Conservation (phyloP, 1,284 basidiomycete genomes). For the Violaceomyces palustris region DNA sequence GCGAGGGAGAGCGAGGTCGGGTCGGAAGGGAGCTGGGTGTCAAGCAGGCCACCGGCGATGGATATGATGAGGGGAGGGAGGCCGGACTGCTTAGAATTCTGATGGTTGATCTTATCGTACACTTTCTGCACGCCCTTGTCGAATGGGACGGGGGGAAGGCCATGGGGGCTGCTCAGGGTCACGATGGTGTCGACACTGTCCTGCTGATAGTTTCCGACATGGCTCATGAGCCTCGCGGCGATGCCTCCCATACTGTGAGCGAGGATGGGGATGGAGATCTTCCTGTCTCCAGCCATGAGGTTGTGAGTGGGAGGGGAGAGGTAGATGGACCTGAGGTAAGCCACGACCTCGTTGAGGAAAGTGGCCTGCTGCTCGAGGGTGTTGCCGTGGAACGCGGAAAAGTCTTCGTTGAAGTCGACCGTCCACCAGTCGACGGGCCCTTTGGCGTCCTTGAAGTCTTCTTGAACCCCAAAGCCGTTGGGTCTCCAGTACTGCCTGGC, state of each 20-base stretch:
- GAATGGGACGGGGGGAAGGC: conserved; percentile 79
- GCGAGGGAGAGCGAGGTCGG: conserved; percentile 66
- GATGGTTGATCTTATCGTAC: conserved; percentile 58
- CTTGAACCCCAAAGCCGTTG: conserved; percentile 54
- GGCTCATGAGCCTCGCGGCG: conserved; percentile 66
- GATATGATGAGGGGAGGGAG: conserved; percentile 69
- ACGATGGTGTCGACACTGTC: conserved; percentile 69
- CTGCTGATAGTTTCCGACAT: conserved; percentile 58
- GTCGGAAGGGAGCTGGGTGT: conserved; percentile 88
- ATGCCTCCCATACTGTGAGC: conserved; percentile 99
- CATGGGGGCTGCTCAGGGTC: conserved; percentile 91
- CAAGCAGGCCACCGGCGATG: conserved; percentile 85
- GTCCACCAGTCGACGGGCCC: conserved; percentile 40
- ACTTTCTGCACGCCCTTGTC: conserved; percentile 72
- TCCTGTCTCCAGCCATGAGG: conserved; percentile 18
- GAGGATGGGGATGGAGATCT: conserved; percentile 64
- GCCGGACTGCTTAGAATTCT: too few species aligned
- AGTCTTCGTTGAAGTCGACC: conserved; percentile 94
- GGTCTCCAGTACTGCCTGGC: conserved; percentile 68
- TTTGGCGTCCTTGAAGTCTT: conserved; percentile 28
- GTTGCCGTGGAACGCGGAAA: conserved; percentile 87
- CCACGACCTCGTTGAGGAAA: conserved; percentile 70
- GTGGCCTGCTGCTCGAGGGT: conserved; percentile 77
- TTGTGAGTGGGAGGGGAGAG: conserved; percentile 53
- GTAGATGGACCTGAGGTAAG: conserved; percentile 74